These are phyloP conservation scores for Mikania micrantha DNA, from an alignment of 129 eudicot genomes.

Conservation along the genomic window DNA sequence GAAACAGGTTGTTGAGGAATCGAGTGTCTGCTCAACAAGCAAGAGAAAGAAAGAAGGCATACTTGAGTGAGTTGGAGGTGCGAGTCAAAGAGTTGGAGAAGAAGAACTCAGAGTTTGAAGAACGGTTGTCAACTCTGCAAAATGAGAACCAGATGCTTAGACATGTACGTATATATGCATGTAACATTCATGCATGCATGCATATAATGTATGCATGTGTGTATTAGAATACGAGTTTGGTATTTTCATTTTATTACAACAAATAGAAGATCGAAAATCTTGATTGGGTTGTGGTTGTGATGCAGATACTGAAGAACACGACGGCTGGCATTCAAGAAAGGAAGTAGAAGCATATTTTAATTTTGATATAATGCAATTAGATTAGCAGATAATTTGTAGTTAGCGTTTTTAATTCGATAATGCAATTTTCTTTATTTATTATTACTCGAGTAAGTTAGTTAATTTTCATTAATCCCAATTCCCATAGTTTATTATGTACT, in stretches of 20 bases:
- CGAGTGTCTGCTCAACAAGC: conserved; percentile 99
- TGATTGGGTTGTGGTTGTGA: neutral
- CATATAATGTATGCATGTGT: no score
- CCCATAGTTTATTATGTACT: no score
- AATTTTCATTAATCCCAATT: no score
- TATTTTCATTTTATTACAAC: no score
- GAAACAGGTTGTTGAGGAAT: conserved; percentile 73
- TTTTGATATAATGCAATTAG: no score
- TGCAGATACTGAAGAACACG: conserved; percentile 85
- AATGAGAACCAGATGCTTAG: conserved; percentile 98
- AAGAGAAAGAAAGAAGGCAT: conserved; percentile 96
- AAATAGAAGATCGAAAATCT: no score
- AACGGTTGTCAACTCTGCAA: conserved; percentile 84
- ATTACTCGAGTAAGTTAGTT: no score
- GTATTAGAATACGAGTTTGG: no score
- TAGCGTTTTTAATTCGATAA: no score
- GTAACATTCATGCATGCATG: no score
- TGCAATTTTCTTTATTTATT: no score
- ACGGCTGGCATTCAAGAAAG: conserved; percentile 70
- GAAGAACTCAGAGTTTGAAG: conserved; percentile 84
- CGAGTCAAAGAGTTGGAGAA: conserved; percentile 87
- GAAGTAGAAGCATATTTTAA: conserved; percentile 36
- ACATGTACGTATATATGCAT: conserved; percentile 68
- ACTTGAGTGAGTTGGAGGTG: conserved; percentile 68
- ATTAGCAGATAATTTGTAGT: no score